Conservation (phyloP, 2,329 filamentous ascomycete species). For the Nakataea oryzae region DNA sequence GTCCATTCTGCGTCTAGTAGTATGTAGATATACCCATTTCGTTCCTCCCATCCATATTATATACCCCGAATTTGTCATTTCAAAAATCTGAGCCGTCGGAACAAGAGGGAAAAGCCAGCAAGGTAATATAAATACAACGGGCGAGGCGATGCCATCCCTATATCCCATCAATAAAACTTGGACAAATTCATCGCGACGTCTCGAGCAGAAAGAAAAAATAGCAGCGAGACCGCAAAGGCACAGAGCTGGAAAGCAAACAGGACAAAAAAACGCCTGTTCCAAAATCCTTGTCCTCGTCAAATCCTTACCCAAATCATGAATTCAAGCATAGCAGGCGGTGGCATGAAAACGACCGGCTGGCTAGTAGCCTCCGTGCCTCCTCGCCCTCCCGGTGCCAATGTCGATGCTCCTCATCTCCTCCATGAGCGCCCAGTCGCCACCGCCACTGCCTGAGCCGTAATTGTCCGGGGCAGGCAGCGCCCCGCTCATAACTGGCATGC, state of each 20-base stretch:
- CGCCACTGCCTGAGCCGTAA: slow-evolving; percentile 21
- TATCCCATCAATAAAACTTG: neutral
- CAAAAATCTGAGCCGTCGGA: neutral
- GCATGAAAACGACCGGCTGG: neutral
- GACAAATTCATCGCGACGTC: too few relatives aligned
- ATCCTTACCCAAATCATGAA: neutral
- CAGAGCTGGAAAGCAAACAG: too few relatives aligned
- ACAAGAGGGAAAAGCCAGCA: neutral
- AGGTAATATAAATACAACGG: neutral
- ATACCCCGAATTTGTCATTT: neutral
- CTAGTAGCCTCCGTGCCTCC: slow-evolving; percentile 27
- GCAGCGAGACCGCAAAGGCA: neutral
- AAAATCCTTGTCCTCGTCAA: neutral
- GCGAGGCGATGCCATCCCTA: too few relatives aligned
- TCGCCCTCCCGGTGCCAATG: slow-evolving; percentile 49
- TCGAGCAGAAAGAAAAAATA: neutral
- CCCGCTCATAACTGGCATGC: slow-evolving; percentile 19
- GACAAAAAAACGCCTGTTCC: neutral
- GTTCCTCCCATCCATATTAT: neutral
- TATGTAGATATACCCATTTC: neutral
- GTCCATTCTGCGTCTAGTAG: neutral
- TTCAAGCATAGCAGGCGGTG: neutral
- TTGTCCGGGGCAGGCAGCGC: slow-evolving; percentile 12
- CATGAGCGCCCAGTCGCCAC: slow-evolving; percentile 49
- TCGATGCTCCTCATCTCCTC: slow-evolving; percentile 62